Evolutionary conservation across 768 basidiomycete genomes (phyloP).

Genomic region (Tylopilus rubrobrunneus): DNA sequence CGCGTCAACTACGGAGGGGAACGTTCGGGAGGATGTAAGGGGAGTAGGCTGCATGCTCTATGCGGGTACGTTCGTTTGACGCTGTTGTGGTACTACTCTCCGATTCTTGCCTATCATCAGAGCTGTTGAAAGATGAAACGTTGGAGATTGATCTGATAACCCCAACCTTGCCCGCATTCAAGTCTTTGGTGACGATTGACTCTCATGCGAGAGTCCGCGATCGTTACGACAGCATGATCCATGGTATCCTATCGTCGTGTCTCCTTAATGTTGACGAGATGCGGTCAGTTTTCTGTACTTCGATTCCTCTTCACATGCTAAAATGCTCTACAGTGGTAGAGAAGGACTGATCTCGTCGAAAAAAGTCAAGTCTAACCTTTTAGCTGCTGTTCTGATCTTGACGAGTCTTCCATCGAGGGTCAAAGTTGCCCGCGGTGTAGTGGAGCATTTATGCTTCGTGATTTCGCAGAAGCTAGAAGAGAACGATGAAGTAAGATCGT

Average conservation of each 20-base stretch:
- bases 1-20: slow-evolving; percentile 50
- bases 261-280: slow-evolving; percentile 87
- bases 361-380: slow-evolving; percentile 88
- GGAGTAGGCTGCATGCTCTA: slow-evolving; percentile 79
- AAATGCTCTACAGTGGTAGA: slow-evolving; percentile 56
- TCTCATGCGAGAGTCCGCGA: slow-evolving; percentile 40
- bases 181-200: slow-evolving; percentile 59
- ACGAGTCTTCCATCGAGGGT: slow-evolving; percentile 69
- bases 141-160: slow-evolving; percentile 75
- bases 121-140: slow-evolving; percentile 83
- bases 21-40: slow-evolving; percentile 70
- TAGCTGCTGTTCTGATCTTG: slow-evolving; percentile 80
- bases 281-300: slow-evolving; percentile 52
- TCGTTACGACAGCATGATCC: slow-evolving; percentile 57
- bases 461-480: slow-evolving; percentile 79
- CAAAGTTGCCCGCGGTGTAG: slow-evolving; percentile 64
- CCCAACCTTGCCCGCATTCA: slow-evolving; percentile 77
- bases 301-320: neutral
- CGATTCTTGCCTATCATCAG: slow-evolving; percentile 31
- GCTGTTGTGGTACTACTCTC: neutral
- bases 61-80: slow-evolving; percentile 43
- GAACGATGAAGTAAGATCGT: slow-evolving; percentile 53
- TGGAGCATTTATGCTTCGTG: slow-evolving; percentile 83
- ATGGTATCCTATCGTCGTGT: slow-evolving; percentile 83
- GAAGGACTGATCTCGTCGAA: slow-evolving; percentile 69